These are phyloP conservation scores for Collybia mongolica DNA, from an alignment of 768 basidiomycete species.

Conservation along the genomic window DNA sequence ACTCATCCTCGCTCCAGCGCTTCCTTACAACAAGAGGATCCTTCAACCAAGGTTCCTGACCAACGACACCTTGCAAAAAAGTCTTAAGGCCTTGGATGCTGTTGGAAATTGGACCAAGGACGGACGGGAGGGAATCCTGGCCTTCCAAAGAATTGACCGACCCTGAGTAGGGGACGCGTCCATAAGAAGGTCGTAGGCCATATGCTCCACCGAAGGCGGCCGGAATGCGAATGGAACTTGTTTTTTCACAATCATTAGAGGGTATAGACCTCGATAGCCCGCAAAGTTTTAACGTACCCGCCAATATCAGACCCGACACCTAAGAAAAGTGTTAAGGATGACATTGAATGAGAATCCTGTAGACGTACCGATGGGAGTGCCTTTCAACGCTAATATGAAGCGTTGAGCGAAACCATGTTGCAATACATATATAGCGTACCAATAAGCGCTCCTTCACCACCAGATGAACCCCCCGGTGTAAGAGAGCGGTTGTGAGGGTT, in stretches of 20 bases:
- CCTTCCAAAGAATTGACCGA: conserved; percentile 66
- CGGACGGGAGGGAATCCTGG: conserved; percentile 67
- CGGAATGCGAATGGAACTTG: conserved; percentile 72
- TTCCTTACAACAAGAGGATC: conserved; percentile 62
- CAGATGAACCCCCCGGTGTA: conserved; percentile 79
- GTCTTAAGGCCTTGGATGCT: conserved; percentile 59
- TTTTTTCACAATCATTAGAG: background rate
- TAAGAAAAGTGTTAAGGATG: conserved; percentile 25
- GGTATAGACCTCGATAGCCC: background rate
- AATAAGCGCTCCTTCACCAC: conserved; percentile 82
- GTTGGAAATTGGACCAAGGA: conserved; percentile 69
- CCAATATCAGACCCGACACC: conserved; percentile 84
- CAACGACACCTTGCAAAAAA: conserved; percentile 66
- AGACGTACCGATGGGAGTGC: conserved; percentile 39
- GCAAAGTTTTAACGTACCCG: conserved; percentile 41
- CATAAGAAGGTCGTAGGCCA: conserved; percentile 66
- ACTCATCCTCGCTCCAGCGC: conserved; percentile 60
- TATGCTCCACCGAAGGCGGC: conserved; percentile 68
- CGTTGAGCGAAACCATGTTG: background rate
- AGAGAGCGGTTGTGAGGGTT: conserved; percentile 75
- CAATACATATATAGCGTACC: conserved; percentile 28
- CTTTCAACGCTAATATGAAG: conserved; percentile 36
- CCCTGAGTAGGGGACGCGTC: conserved; percentile 70
- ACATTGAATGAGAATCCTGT: background rate
- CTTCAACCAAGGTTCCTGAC: conserved; percentile 59